Evolutionary conservation across 257 asterid genomes (phyloP), one percentile per base, ranked within the genome.

Genomic region (Linaria vulgaris): DNA sequence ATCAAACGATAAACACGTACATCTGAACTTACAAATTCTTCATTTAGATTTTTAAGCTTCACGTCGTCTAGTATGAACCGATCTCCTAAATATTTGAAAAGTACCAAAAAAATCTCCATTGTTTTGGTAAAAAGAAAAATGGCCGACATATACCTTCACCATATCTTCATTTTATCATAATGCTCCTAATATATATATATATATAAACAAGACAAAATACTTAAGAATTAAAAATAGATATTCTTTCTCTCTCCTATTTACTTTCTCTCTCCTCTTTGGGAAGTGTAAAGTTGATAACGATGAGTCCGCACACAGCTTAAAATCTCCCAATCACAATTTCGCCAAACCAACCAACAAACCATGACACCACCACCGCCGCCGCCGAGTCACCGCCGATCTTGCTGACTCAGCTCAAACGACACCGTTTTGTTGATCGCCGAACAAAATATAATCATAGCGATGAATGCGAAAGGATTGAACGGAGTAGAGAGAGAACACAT

Each of bases 401-500:
- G 46, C 69, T 72, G 68, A 76, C 67, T 72, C 78, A 60, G 61
- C 72, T 64, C 51, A 15, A 69, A 2, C 34, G 34, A 27, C 46
- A 51, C 57, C 43, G 19, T 24, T 27, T 20, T 16, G 71, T 68
- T 71, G 79, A 76, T 72, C 69, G 69, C 67, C 27, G 72, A 57
- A 72, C 73, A 59, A 85, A 76, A 1, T 45, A 68, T 24, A 66
- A 79, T 59, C 54, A 64, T 72, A 73, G 60, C 25, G 79, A 76
- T 76, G 87, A 78, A 59, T 67, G 78, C 44, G 62, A 77, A 72
- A 51, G 85, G 89, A 68, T 70, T 71, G 52, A 75, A 74, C 75
- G 82, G 74, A 55, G 41, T 75, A 56, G 89, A 75, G 61, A 91
- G 82, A 54, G 97, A 80, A 51, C 82, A 77, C 75, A 85, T 88